These are phyloP conservation scores for Thermomucor indicae-seudaticae DNA, from an alignment of 371 early-diverging fungal species.

Conservation along the genomic window DNA sequence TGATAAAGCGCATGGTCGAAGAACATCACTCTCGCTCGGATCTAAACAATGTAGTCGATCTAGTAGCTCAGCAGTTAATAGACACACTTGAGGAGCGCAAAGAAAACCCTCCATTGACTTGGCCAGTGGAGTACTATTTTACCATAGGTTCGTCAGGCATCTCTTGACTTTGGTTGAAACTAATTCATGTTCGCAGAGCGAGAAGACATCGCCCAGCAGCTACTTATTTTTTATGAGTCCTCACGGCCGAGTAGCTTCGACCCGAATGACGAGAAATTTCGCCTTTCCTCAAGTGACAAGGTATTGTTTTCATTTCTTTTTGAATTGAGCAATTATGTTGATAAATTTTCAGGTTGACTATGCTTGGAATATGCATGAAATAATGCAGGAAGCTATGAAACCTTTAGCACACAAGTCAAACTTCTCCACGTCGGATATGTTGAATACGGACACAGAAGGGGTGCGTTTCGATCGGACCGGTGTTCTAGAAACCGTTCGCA, in stretches of 20 bases:
- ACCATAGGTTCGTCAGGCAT: slow-evolving; percentile 48
- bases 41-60: slow-evolving; percentile 37
- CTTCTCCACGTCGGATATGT: slow-evolving; percentile 10
- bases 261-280: slow-evolving; percentile 1
- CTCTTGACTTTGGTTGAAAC: no score
- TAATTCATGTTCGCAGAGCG: no score
- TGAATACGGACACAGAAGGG: slow-evolving; percentile 23
- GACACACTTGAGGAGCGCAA: slow-evolving; percentile 38
- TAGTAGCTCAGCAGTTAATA: slow-evolving; percentile 43
- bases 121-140: slow-evolving; percentile 38
- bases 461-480: slow-evolving; percentile 64
- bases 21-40: slow-evolving; percentile 23
- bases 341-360: neutral
- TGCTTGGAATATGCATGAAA: neutral
- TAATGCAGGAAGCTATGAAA: neutral
- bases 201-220: slow-evolving; percentile 59
- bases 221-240: neutral
- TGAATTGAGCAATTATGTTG: no score
- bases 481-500: slow-evolving; percentile 58
- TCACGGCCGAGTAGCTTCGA: no score
- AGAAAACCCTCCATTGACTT: slow-evolving; percentile 32
- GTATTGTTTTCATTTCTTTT: no score
- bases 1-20: slow-evolving; percentile 22
- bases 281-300: no score
- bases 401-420: neutral